Base-by-base conservation (phyloP, 1,284 basidiomycete genomes). In the Cryptococcus neoformans region DNA sequence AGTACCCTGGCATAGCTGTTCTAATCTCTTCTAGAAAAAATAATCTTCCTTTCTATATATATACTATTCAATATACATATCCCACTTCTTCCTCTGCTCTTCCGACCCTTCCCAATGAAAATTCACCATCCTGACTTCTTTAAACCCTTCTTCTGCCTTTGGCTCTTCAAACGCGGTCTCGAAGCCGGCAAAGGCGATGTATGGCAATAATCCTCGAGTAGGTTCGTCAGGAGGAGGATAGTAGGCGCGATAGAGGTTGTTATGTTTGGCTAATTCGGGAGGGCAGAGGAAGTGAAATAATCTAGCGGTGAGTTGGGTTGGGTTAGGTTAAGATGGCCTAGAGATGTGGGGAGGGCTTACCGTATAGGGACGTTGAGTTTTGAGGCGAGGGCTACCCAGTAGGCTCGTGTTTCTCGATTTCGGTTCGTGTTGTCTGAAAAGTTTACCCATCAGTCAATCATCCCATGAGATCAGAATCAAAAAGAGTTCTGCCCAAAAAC, bases 381-480 rank as follows among this genome's bases (percentile, higher is more conserved):
- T 66, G 81, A 82, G 9, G 89, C 87, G 12, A 91, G 63, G 46
- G 84, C 80, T 12, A 90, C 63, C 69, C 91, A 95, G 47, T 81
- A 72, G 59, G 83, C 83, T 52, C 92, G 82, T 6, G 89, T 92
- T 21, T 77, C 72, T 7, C 67, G 70, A 68, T 92, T 83, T 3
- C 90, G 83, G 72, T 93, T 93, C 11, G 91, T 93, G 69, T 93
- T 94, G 73, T 95, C 92, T 90, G 60, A 0, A 2, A 40, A n/a
- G n/a, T 3, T 47, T 35, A 36, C n/a, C 12, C n/a, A 11, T 55
- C 16, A 57, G 51, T 12, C 42, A 6, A 5, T 16, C 9, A n/a
- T 34, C 28, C 28, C 28, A 4, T 28, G 28, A 28, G 14, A 16
- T 12, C 42, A 14, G 44, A 36, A 4, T 4, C n/a, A 14, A 12